Evolutionary conservation across 202 grass and related monocot species (phyloP).

Genomic region (Elaeis oleifera): DNA sequence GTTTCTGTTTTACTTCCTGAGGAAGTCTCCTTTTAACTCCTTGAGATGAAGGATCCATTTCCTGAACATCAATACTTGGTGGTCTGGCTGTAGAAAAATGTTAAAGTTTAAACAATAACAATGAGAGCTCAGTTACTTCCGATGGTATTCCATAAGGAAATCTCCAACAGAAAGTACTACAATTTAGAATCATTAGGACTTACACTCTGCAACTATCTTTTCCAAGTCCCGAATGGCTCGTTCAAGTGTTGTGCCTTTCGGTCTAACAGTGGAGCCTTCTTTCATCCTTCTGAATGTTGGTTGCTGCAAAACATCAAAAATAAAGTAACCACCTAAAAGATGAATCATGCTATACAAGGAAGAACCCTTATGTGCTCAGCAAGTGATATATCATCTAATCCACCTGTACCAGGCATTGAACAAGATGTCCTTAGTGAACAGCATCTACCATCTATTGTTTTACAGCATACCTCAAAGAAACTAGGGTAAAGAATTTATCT

Average conservation of each 20-base stretch:
- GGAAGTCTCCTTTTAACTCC: conserved; percentile 87
- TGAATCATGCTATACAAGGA: no score
- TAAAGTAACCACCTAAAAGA: conserved; percentile 3
- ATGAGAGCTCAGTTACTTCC: conserved; percentile 17
- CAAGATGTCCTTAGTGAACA: no score
- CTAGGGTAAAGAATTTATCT: no score
- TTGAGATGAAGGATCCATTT: conserved; percentile 64
- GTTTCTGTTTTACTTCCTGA: conserved; percentile 83
- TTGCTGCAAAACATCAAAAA: conserved; percentile 38
- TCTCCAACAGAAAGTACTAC: conserved; percentile 1
- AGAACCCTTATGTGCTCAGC: no score
- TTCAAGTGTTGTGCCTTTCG: conserved; percentile 92
- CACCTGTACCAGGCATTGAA: no score
- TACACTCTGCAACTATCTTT: conserved; percentile 84
- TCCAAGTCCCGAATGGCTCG: conserved; percentile 88
- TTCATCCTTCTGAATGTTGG: conserved; percentile 31
- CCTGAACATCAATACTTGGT: conserved; percentile 64
- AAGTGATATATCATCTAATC: no score
- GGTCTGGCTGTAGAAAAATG: conserved; percentile 56
- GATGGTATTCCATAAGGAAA: conserved; percentile 12
- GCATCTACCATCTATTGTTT: no score
- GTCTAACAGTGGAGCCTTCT: conserved; percentile 73
- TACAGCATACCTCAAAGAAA: no score
- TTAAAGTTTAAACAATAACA: conserved; percentile 14
- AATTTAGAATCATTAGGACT: conserved; percentile 23